Evolutionary conservation across 169 alveolate genomes (phyloP).

Genomic region (Cryptosporidium tyzzeri): DNA sequence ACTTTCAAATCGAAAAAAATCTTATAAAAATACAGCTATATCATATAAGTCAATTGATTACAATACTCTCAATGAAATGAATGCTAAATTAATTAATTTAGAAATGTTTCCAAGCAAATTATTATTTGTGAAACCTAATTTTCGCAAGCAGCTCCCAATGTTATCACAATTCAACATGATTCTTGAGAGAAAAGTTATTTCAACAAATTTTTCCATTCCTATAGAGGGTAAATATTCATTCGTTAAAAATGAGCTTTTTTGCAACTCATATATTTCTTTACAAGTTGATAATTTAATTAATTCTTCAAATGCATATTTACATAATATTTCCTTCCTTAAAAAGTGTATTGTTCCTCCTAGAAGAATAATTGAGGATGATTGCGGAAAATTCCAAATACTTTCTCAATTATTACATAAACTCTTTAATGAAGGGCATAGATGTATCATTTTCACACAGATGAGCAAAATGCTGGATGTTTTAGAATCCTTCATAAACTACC

Average conservation of each 20-base stretch:
- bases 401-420: conserved; percentile 88
- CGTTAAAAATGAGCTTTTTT: conserved; percentile 23
- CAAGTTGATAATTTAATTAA: conserved; percentile 11
- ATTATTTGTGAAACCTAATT: background rate
- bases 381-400: conserved; percentile 94
- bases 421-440: conserved; percentile 92
- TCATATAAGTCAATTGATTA: background rate
- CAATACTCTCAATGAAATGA: background rate
- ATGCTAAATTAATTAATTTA: background rate
- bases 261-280: conserved; percentile 7
- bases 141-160: background rate
- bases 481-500: conserved; percentile 93
- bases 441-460: conserved; percentile 96
- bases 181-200: conserved; percentile 8
- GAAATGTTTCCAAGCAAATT: background rate
- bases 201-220: background rate
- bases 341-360: conserved; percentile 85
- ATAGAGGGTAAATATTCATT: conserved; percentile 40
- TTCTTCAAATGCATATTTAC: background rate
- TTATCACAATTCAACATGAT: conserved; percentile 13
- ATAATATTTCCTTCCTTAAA: conserved; percentile 13
- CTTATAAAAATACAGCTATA: background rate
- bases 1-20: background rate
- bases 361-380: conserved; percentile 90
- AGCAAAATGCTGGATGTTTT: conserved; percentile 97